phyloP scores from a whole-genome alignment of 169 alveolate genomes.

The Amoebophrya sp. region DNA sequence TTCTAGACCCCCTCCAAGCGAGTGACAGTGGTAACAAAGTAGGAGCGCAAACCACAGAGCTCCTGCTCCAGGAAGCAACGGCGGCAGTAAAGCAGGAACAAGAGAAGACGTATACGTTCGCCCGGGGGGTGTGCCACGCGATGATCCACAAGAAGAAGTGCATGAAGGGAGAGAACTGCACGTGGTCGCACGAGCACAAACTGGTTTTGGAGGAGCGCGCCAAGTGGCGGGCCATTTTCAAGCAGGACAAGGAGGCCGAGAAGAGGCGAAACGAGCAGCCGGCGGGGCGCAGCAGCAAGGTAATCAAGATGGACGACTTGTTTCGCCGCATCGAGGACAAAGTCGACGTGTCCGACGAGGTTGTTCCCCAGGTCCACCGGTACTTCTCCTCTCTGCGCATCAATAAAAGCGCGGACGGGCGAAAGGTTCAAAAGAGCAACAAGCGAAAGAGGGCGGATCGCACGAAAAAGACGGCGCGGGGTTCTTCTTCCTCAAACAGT shows the following conservation, averaged over 20 bases:
- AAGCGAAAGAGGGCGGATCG: background rate
- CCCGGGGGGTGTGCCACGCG: background rate
- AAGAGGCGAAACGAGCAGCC: background rate
- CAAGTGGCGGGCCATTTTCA: background rate
- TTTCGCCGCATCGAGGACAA: too few relatives aligned
- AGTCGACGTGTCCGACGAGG: too few relatives aligned
- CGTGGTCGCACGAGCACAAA: background rate
- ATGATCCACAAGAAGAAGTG: constrained; percentile 16
- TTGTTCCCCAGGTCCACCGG: too few relatives aligned
- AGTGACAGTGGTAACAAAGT: too few relatives aligned
- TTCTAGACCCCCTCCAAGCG: too few relatives aligned
- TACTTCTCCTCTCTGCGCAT: background rate
- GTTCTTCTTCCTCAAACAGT: background rate
- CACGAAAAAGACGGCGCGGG: background rate
- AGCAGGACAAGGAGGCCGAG: constrained; percentile 3
- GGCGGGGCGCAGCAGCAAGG: background rate
- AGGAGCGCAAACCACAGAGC: too few relatives aligned
- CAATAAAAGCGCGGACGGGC: background rate
- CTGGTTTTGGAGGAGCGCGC: background rate
- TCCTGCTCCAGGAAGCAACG: too few relatives aligned
- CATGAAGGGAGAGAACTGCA: background rate
- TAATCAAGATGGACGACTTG: too few relatives aligned
- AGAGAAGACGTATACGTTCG: background rate
- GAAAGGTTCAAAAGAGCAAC: background rate
- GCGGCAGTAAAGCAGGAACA: background rate